These are phyloP conservation scores for Tetrapisispora nanseiensis DNA, from an alignment of 805 yeast genomes.

Conservation along the genomic window DNA sequence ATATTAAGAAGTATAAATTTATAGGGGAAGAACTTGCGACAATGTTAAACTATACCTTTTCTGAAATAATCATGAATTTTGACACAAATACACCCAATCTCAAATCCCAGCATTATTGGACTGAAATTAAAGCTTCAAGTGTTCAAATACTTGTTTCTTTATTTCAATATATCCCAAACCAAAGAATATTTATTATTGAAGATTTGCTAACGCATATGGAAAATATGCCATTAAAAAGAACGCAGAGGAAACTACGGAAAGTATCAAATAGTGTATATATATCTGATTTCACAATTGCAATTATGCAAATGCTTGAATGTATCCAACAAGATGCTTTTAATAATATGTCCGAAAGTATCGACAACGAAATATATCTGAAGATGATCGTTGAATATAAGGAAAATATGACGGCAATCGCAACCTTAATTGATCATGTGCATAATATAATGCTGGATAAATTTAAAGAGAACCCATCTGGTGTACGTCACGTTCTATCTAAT, in stretches of 20 bases:
- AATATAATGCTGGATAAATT: slow-evolving; percentile 16
- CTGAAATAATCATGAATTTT: slow-evolving; percentile 18
- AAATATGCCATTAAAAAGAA: slow-evolving; percentile 38
- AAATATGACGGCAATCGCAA: neutral
- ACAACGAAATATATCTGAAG: neutral
- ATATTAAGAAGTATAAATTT: slow-evolving; percentile 15
- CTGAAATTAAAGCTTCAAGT: slow-evolving; percentile 13
- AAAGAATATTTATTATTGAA: slow-evolving; percentile 48
- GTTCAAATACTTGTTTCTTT: slow-evolving; percentile 29
- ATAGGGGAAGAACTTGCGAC: slow-evolving; percentile 47
- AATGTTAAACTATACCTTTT: slow-evolving; percentile 44
- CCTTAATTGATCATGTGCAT: slow-evolving; percentile 18
- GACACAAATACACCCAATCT: slow-evolving; percentile 6
- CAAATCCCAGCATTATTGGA: slow-evolving; percentile 13
- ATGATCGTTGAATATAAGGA: slow-evolving; percentile 1
- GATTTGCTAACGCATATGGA: slow-evolving; percentile 49
- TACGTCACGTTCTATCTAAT: slow-evolving; percentile 38
- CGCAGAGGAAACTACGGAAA: slow-evolving; percentile 18
- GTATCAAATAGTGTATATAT: slow-evolving; percentile 10
- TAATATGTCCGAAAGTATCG: neutral
- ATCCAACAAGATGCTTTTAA: slow-evolving; percentile 12
- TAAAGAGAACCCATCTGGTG: slow-evolving; percentile 22
- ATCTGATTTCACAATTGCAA: slow-evolving; percentile 24
- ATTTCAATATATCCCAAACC: slow-evolving; percentile 37
- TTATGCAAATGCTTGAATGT: slow-evolving; percentile 19